phyloP scores from a whole-genome alignment of 192 early-diverging fungal species.

The Dimargaris cristalligena region DNA sequence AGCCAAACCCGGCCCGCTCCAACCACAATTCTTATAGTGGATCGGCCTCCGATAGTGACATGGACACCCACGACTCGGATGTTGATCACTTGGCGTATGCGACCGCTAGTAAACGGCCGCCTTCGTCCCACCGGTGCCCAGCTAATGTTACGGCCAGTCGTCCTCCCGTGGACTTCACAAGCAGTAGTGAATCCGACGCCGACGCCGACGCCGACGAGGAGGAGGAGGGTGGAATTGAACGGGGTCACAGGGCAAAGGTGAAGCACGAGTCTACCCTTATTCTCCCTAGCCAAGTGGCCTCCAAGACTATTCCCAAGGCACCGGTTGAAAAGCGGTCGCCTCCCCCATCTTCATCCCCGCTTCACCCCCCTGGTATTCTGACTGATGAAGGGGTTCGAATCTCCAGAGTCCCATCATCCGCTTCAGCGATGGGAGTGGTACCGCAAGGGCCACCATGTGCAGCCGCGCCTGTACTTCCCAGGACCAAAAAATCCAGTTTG shows the following conservation, averaged over 20 bases:
- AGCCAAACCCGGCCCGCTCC: background rate
- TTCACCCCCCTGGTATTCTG: slow-evolving; percentile 7
- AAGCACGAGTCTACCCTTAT: no score
- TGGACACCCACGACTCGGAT: background rate
- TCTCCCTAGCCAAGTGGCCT: no score
- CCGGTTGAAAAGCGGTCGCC: background rate
- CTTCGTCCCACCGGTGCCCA: no score
- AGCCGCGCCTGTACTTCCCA: background rate
- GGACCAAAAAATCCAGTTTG: slow-evolving; percentile 1
- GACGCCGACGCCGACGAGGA: slow-evolving; percentile 8
- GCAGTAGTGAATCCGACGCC: slow-evolving; percentile 9
- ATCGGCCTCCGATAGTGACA: background rate
- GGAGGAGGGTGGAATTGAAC: slow-evolving; percentile 4
- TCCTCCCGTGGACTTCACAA: slow-evolving; percentile 1
- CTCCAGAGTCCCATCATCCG: background rate
- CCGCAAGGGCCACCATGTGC: no score
- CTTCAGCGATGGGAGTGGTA: background rate
- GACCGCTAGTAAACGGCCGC: no score
- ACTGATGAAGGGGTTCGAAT: background rate
- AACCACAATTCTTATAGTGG: background rate
- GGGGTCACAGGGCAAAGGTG: slow-evolving; percentile 10
- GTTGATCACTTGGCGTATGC: no score
- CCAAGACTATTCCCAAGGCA: no score
- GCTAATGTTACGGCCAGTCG: background rate
- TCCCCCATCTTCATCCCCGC: slow-evolving; percentile 19